Evolutionary conservation across 345 rosid genomes (phyloP).

Genomic region (Combretum micranthum): DNA sequence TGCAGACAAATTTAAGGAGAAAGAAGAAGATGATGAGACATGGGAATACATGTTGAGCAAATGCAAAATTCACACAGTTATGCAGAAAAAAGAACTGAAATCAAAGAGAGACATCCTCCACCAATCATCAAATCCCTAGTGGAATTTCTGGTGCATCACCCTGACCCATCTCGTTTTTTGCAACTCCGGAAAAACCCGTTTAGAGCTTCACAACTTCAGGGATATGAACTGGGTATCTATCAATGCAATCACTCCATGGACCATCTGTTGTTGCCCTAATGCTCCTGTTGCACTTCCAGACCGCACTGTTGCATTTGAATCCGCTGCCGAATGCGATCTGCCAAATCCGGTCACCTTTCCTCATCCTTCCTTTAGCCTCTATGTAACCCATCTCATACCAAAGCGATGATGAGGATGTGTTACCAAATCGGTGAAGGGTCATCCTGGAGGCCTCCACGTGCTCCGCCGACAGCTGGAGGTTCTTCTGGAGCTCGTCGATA

Average conservation of each 20-base stretch:
- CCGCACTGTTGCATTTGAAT: slow-evolving; percentile 85
- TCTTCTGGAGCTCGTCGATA: slow-evolving; percentile 72
- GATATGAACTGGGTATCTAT: slow-evolving; percentile 61
- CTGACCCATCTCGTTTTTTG: neutral
- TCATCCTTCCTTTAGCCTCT: slow-evolving; percentile 78
- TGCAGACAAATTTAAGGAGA: neutral
- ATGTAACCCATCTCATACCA: slow-evolving; percentile 77
- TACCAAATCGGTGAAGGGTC: slow-evolving; percentile 78
- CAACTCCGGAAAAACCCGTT: no score
- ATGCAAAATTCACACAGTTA: slow-evolving; percentile 4
- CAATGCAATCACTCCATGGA: slow-evolving; percentile 71
- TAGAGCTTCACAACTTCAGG: slow-evolving; percentile 73
- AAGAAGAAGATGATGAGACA: slow-evolving; percentile 1
- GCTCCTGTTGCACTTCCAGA: slow-evolving; percentile 77
- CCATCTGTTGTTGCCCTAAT: slow-evolving; percentile 49
- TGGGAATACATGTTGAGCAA: neutral
- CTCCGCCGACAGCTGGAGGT: slow-evolving; percentile 53
- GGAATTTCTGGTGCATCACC: neutral
- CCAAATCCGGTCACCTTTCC: slow-evolving; percentile 64
- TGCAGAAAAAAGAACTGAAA: slow-evolving; percentile 4
- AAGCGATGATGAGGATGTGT: slow-evolving; percentile 82
- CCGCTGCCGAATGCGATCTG: slow-evolving; percentile 92
- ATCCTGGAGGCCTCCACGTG: slow-evolving; percentile 85
- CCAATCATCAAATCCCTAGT: neutral
- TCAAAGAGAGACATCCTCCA: slow-evolving; percentile 5